A percentile compares a stretch with the other conserved stretches of the same genome.
Evolutionary conservation across 768 basidiomycete species (phyloP).

Genomic region (Boletus pseudo-olivaceus): DNA sequence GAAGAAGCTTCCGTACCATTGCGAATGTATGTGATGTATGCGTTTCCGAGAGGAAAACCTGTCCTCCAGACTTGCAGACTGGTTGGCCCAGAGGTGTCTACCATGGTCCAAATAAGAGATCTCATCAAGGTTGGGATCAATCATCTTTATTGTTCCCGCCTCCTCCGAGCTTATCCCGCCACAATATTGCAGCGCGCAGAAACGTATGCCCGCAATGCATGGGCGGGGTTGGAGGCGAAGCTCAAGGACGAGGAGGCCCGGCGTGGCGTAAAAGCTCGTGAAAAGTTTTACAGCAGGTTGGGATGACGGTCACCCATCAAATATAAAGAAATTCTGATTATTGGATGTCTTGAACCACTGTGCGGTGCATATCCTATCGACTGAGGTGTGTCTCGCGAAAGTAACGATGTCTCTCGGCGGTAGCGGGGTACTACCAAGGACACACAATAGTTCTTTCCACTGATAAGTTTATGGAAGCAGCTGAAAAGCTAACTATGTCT

Average conservation of each 20-base stretch:
- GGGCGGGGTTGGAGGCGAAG: constrained; percentile 55
- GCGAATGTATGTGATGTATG: constrained; percentile 60
- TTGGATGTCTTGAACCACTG: not conserved
- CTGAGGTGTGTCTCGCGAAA: not conserved
- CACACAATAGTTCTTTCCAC: too few relatives aligned
- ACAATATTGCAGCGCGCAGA: constrained; percentile 58
- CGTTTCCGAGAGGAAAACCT: constrained; percentile 45
- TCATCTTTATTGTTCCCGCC: not conserved
- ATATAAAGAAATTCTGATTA: not conserved
- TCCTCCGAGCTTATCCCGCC: constrained; percentile 38
- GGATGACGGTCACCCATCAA: constrained; percentile 7
- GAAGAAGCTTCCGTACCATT: constrained; percentile 70
- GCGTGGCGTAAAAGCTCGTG: constrained; percentile 56
- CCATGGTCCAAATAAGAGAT: constrained; percentile 42
- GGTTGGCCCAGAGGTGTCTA: constrained; percentile 60
- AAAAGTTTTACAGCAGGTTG: constrained; percentile 40
- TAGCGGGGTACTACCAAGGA: not conserved
- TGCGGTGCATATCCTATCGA: not conserved
- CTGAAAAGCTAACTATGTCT: not conserved
- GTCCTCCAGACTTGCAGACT: constrained; percentile 61
- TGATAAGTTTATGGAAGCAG: too few relatives aligned
- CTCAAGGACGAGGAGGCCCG: constrained; percentile 62
- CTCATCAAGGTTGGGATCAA: constrained; percentile 50
- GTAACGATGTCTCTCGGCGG: not conserved
- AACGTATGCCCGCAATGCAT: constrained; percentile 57